These are phyloP conservation scores for Penicillium roqueforti DNA, from an alignment of 495 filamentous ascomycete genomes.

Conservation along the genomic window DNA sequence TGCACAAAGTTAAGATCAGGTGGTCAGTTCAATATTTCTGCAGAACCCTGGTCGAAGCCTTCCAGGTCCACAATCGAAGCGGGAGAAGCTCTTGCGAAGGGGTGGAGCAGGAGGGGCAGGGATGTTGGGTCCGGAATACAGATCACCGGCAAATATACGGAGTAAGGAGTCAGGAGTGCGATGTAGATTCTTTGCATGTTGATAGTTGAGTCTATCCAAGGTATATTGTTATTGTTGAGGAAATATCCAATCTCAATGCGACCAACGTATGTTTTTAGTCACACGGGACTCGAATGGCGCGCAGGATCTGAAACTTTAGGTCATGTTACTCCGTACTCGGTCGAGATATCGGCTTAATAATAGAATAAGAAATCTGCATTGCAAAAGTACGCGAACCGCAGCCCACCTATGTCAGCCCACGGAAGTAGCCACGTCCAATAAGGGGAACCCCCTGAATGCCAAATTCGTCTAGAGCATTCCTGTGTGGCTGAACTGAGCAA, in stretches of 20 bases:
- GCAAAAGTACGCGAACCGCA: conserved; percentile 5
- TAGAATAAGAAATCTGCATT: neutral
- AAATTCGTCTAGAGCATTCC: conserved; percentile 4
- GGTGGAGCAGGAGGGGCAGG: conserved; percentile 30
- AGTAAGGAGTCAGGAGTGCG: no score
- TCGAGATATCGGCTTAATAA: conserved; percentile 9
- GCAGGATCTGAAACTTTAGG: conserved; percentile 12
- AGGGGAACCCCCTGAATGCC: conserved; percentile 8
- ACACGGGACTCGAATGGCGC: neutral
- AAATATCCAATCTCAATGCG: no score
- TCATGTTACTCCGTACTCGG: conserved; percentile 4
- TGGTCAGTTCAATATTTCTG: conserved; percentile 32
- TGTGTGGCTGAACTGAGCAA: neutral
- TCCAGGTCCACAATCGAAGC: conserved; percentile 48
- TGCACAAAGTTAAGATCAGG: conserved; percentile 7
- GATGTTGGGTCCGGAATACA: conserved; percentile 14
- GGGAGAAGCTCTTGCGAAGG: conserved; percentile 43
- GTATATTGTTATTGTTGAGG: no score
- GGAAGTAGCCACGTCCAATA: conserved; percentile 16
- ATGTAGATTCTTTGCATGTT: no score
- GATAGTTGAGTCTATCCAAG: no score
- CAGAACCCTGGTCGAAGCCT: conserved; percentile 33
- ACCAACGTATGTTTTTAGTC: no score
- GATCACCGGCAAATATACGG: conserved; percentile 6
- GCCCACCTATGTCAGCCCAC: conserved; percentile 4